Conservation (phyloP, 495 filamentous ascomycete species). For the Penicillium longicatenatum region DNA sequence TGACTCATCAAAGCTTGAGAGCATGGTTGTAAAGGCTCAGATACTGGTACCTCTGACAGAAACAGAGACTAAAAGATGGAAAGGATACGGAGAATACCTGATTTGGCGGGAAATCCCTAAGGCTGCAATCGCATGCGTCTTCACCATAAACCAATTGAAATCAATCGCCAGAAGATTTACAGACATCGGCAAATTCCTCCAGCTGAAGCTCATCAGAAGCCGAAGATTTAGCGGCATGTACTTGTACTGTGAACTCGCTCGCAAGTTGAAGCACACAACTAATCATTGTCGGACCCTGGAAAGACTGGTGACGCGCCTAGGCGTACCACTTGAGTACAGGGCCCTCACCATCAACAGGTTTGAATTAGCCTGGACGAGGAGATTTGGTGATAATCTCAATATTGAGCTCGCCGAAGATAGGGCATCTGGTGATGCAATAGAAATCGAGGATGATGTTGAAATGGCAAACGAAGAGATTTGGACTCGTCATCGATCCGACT, state of each 20-base stretch:
- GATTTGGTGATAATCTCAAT: not conserved
- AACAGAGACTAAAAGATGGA: conserved; percentile 24
- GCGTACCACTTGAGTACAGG: not conserved
- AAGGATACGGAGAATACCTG: conserved; percentile 35
- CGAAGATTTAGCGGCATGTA: not conserved
- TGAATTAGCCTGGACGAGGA: not conserved
- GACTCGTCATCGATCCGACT: not conserved
- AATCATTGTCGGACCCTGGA: not conserved
- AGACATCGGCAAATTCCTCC: conserved; percentile 29
- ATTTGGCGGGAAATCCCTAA: conserved; percentile 32
- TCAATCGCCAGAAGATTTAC: conserved; percentile 12
- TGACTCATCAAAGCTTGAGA: conserved; percentile 29
- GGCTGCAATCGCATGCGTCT: conserved; percentile 28
- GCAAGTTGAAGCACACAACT: not conserved
- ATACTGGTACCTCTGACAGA: conserved; percentile 21
- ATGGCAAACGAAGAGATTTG: not conserved
- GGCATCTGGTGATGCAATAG: not conserved
- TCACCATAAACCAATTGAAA: conserved; percentile 26
- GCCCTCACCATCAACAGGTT: not conserved
- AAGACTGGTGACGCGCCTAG: not conserved
- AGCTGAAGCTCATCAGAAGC: conserved; percentile 16
- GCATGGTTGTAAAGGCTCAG: conserved; percentile 26
- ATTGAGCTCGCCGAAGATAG: not conserved
- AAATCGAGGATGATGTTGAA: not conserved
- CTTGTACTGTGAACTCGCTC: not conserved